A percentile compares a stretch with the other conserved stretches of the same genome.
phyloP scores from a whole-genome alignment of 345 rosid species.

The Lumnitzera littorea region DNA sequence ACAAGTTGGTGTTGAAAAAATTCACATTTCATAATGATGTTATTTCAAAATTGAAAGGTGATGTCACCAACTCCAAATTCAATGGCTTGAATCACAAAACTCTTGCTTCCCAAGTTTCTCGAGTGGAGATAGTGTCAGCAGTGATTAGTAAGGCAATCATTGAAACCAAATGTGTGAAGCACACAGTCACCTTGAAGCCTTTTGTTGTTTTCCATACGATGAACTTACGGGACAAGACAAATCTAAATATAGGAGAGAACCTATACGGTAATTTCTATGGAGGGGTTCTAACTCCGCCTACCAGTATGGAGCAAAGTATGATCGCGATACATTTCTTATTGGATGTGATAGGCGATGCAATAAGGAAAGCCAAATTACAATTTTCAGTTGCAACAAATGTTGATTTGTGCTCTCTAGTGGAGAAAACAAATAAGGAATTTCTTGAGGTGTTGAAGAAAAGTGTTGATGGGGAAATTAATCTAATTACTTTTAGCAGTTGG shows the following conservation, averaged over 20 bases:
- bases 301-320: background rate
- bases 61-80: too few relatives aligned
- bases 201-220: background rate
- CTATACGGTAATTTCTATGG: too few relatives aligned
- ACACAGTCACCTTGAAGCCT: background rate
- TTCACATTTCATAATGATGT: slow-evolving; percentile 3
- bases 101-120: slow-evolving; percentile 2
- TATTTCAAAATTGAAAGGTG: too few relatives aligned
- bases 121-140: slow-evolving; percentile 13
- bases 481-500: slow-evolving; percentile 24
- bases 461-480: slow-evolving; percentile 7
- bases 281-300: too few relatives aligned
- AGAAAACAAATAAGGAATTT: background rate
- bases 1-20: slow-evolving; percentile 9
- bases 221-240: background rate
- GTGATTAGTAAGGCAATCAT: slow-evolving; percentile 11
- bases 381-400: background rate
- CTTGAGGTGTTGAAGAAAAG: background rate
- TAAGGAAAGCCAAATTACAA: slow-evolving; percentile 3
- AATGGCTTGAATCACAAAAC: background rate
- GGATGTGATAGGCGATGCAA: slow-evolving; percentile 1
- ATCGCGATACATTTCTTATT: slow-evolving; percentile 14
- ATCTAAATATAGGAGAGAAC: too few relatives aligned
- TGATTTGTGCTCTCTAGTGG: background rate
- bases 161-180: too few relatives aligned